phyloP scores from a whole-genome alignment of 345 rosid species.

The Punica granatum region DNA sequence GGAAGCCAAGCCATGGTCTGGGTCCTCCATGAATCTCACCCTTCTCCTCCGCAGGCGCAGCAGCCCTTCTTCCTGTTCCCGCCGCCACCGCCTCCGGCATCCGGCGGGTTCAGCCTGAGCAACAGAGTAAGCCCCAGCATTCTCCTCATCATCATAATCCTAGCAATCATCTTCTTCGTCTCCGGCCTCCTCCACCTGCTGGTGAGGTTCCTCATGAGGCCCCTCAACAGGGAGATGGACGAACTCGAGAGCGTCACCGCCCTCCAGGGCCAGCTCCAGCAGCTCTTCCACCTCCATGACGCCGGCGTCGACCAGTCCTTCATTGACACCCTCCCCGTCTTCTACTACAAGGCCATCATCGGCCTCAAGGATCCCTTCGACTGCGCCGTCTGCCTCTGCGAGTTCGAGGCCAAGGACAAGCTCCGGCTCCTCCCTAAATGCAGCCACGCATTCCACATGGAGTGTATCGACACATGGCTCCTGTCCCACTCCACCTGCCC shows the following conservation, averaged over 20 bases:
- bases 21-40: conserved; percentile 22
- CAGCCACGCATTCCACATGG: conserved; percentile 98
- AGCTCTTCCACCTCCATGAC: conserved; percentile 91
- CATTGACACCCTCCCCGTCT: conserved; percentile 91
- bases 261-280: conserved; percentile 94
- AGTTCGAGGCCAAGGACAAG: conserved; percentile 82
- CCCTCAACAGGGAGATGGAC: conserved; percentile 53
- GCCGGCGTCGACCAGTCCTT: conserved; percentile 94
- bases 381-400: conserved; percentile 97
- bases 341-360: conserved; percentile 71
- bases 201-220: conserved; percentile 66
- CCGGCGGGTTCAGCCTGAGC: conserved; percentile 44
- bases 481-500: conserved; percentile 99
- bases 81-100: conserved; percentile 17
- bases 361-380: conserved; percentile 78
- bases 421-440: conserved; percentile 95
- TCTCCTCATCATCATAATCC: conserved; percentile 70
- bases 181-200: conserved; percentile 89
- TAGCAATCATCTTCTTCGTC: conserved; percentile 79
- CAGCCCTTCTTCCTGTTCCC: conserved; percentile 23
- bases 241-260: conserved; percentile 63
- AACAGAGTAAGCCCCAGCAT: conserved; percentile 72
- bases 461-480: conserved; percentile 97
- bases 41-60: conserved; percentile 9
- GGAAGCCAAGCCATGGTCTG: conserved; percentile 28